Evolutionary conservation across 305 asterid genomes (phyloP).

Genomic region (Fraxinus latifolia): DNA sequence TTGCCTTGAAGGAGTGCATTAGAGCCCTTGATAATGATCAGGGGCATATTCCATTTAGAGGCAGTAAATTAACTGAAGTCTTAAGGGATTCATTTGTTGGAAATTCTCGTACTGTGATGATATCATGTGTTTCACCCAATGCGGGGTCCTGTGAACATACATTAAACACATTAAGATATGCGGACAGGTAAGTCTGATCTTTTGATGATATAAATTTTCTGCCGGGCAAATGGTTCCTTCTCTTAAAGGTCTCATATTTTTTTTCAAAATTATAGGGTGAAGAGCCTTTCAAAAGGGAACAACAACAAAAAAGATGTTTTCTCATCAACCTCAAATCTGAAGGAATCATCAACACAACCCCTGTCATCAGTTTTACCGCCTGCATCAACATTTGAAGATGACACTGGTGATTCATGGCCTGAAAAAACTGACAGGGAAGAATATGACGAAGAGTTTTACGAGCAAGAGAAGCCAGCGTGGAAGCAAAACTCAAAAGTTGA

Average conservation of each 20-base stretch:
- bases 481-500: conserved; percentile 58
- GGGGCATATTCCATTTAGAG: conserved; percentile 95
- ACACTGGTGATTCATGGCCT: conserved; percentile 70
- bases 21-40: conserved; percentile 98
- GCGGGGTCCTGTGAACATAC: conserved; percentile 98
- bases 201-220: background rate
- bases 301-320: conserved; percentile 58
- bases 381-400: conserved; percentile 67
- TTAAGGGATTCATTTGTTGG: conserved; percentile 96
- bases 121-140: conserved; percentile 88
- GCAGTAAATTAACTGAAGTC: conserved; percentile 97
- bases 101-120: conserved; percentile 94
- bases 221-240: background rate
- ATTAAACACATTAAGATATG: conserved; percentile 92
- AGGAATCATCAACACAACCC: conserved; percentile 67
- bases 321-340: conserved; percentile 62
- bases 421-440: conserved; percentile 82
- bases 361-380: conserved; percentile 50
- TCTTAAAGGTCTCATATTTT: conserved; percentile 4
- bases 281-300: conserved; percentile 92
- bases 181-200: conserved; percentile 66
- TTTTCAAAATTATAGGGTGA: conserved; percentile 54
- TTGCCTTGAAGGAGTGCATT: conserved; percentile 94
- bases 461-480: conserved; percentile 67
- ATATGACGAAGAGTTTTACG: conserved; percentile 70